Base-by-base conservation (phyloP, 1,284 basidiomycete genomes). In the Pyrrhoderma noxium region DNA sequence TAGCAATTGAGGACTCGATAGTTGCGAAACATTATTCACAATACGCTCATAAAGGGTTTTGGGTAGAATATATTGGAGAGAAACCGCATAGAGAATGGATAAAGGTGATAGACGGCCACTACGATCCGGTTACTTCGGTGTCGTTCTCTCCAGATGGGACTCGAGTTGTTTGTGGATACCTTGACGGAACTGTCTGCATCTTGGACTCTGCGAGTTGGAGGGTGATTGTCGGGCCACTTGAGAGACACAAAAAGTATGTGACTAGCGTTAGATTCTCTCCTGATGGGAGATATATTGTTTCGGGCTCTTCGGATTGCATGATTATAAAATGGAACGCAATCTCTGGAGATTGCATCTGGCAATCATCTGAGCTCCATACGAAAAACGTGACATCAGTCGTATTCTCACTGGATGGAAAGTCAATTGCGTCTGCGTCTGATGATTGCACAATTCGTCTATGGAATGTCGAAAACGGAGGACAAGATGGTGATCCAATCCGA, bases 61-160 rank as follows among this genome's bases (percentile, higher is more conserved):
- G n/a, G n/a, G n/a, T n/a, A n/a, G n/a, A n/a, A n/a, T n/a, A n/a
- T n/a, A n/a, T n/a, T n/a, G n/a, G n/a, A n/a, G n/a, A n/a, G n/a
- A n/a, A n/a, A n/a, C n/a, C n/a, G n/a, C n/a, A n/a, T n/a, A n/a
- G n/a, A n/a, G n/a, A n/a, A n/a, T n/a, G n/a, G n/a, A n/a, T n/a
- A n/a, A n/a, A n/a, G n/a, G 2, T 44, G 22, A 8, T 45, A 2
- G 44, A 45, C 25, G 44, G 44, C 3, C 44, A 45, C 19, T 22
- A 16, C 21, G 41, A n/a, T n/a, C n/a, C n/a, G n/a, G n/a, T n/a
- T n/a, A n/a, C n/a, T n/a, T n/a, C n/a, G 9, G 35, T 37, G 11
- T 9, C 35, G 9, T 11, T 37, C 21, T 62, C 60, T 2, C 49
- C 49, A 2, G 58, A 63, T 43, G 60, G 60, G 3, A 35, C 22